These are phyloP conservation scores for Apiospora phragmitis DNA, from an alignment of 2,329 filamentous ascomycete genomes.

Conservation along the genomic window DNA sequence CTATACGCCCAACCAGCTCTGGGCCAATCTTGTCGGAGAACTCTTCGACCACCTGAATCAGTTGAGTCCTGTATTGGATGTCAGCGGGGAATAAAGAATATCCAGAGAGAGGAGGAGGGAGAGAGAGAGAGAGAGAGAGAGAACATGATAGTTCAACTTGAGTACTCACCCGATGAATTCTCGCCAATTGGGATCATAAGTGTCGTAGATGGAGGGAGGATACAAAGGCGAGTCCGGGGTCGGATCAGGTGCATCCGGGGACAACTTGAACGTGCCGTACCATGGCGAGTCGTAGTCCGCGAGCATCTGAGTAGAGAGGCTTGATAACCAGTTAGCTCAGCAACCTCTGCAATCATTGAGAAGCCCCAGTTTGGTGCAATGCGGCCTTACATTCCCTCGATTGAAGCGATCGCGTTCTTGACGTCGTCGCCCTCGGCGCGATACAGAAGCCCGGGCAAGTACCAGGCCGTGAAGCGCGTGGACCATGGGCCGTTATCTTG, in stretches of 20 bases:
- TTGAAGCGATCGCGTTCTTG: conserved; percentile 34
- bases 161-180: conserved; percentile 34
- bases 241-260: conserved; percentile 40
- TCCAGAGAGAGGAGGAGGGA: too few relatives aligned
- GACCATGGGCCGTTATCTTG: conserved; percentile 43
- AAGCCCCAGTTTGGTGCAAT: not conserved
- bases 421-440: conserved; percentile 36
- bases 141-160: too few relatives aligned
- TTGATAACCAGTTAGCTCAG: conserved; percentile 14
- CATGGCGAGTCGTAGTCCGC: conserved; percentile 38
- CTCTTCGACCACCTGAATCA: conserved; percentile 37
- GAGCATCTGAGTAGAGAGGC: conserved; percentile 36
- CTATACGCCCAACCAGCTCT: conserved; percentile 34
- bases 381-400: conserved; percentile 34
- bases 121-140: not conserved
- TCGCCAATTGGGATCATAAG: conserved; percentile 38
- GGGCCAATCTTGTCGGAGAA: conserved; percentile 32
- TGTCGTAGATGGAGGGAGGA: conserved; percentile 33
- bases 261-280: conserved; percentile 42
- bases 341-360: not conserved
- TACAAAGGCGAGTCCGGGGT: conserved; percentile 34
- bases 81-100: not conserved
- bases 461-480: conserved; percentile 44
- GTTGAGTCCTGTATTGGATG: conserved; percentile 25
- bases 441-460: conserved; percentile 37